Conservation (phyloP, 805 yeast species). For the Saccharomycopsis schoenii region DNA sequence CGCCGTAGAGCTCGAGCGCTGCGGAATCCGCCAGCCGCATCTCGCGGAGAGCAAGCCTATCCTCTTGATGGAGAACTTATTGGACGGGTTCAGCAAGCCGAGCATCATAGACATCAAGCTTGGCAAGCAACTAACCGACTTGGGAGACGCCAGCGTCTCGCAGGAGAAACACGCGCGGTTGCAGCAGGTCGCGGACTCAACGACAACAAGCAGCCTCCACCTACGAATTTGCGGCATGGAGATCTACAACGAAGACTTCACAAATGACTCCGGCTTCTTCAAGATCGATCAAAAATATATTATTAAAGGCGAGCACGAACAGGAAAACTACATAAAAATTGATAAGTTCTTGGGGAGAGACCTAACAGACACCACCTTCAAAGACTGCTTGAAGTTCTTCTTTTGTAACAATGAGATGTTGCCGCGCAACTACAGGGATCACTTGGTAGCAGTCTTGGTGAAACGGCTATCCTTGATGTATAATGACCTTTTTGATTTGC, state of each 20-base stretch:
- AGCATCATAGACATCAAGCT: constrained; percentile 75
- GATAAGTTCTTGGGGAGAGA: constrained; percentile 67
- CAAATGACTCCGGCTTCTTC: constrained; percentile 4
- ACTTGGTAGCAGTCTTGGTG: constrained; percentile 36
- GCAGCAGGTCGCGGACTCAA: constrained; percentile 48
- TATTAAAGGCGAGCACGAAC: background rate
- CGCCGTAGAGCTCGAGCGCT: background rate
- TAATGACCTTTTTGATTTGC: constrained; percentile 52
- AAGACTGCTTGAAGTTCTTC: constrained; percentile 35
- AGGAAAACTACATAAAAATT: constrained; percentile 33
- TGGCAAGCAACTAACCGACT: constrained; percentile 50
- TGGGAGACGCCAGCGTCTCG: constrained; percentile 42
- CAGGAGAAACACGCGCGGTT: constrained; percentile 55
- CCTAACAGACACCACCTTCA: constrained; percentile 35
- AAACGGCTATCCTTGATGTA: constrained; percentile 57
- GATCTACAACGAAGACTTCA: constrained; percentile 27
- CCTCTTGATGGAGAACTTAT: constrained; percentile 63
- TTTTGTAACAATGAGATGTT: constrained; percentile 32
- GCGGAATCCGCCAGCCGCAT: background rate
- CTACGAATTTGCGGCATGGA: constrained; percentile 89
- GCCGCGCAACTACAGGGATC: constrained; percentile 25
- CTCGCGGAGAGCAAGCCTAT: constrained; percentile 23
- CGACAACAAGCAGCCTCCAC: constrained; percentile 73
- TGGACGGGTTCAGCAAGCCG: constrained; percentile 54
- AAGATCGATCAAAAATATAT: constrained; percentile 6